Evolutionary conservation across 106 monocot species (phyloP).

Genomic region (Acorus gramineus): DNA sequence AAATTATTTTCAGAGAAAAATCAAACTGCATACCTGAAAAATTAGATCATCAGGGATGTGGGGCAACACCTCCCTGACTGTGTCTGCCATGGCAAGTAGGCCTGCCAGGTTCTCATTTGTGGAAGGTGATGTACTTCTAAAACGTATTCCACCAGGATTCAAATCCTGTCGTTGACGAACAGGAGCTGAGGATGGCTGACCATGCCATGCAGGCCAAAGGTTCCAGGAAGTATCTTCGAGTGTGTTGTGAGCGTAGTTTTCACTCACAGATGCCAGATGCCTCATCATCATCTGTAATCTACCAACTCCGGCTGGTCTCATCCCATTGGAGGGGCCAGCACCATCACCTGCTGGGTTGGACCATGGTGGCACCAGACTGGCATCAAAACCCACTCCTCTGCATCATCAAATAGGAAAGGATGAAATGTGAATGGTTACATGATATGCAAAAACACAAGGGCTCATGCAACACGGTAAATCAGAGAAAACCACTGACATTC

Average conservation of each 20-base stretch:
- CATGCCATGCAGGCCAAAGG: constrained; percentile 29
- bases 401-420: background rate
- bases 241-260: constrained; percentile 44
- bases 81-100: constrained; percentile 69
- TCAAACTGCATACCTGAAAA: constrained; percentile 49
- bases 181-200: constrained; percentile 17
- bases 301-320: constrained; percentile 52
- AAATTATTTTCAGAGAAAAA: too few species aligned
- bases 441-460: too few species aligned
- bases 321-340: constrained; percentile 46
- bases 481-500: too few species aligned
- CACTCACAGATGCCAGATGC: constrained; percentile 69
- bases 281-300: constrained; percentile 98
- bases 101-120: constrained; percentile 29
- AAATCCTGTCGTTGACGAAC: constrained; percentile 15
- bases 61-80: constrained; percentile 87
- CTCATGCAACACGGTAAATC: too few species aligned
- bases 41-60: constrained; percentile 90
- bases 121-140: constrained; percentile 39
- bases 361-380: constrained; percentile 46
- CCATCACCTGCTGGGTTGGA: constrained; percentile 36
- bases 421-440: too few species aligned
- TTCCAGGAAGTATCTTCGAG: constrained; percentile 52
- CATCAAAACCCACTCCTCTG: constrained; percentile 54
- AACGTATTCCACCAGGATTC: constrained; percentile 28